A percentile compares a stretch with the other conserved stretches of the same genome.
These are phyloP conservation scores for Olyra latifolia DNA, from an alignment of 176 grass and related monocot species.

Conservation along the genomic window DNA sequence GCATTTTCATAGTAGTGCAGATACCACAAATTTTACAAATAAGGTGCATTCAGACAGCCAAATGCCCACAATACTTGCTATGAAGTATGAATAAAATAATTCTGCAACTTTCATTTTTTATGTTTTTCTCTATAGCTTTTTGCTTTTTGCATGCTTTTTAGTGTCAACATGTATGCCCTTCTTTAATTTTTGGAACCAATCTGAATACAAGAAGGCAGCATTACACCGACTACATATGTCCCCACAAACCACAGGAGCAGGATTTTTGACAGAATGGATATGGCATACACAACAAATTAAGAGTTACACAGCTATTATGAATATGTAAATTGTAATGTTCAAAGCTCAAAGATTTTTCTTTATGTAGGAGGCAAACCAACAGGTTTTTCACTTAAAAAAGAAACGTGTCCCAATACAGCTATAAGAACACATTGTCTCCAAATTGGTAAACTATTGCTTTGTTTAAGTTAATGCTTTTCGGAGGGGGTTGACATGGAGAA, in stretches of 20 bases:
- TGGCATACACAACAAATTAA: not conserved
- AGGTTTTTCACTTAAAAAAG: not conserved
- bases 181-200: slow-evolving; percentile 3
- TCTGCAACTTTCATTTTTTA: not conserved
- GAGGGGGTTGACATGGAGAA: not conserved
- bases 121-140: not conserved
- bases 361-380: not conserved
- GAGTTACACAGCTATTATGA: not conserved
- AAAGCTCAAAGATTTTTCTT: not conserved
- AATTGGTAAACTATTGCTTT: not conserved
- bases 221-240: not conserved
- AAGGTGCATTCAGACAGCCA: not conserved
- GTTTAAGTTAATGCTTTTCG: not conserved
- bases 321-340: not conserved
- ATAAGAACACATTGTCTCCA: not conserved
- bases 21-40: not conserved
- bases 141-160: not conserved
- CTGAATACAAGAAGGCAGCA: not conserved
- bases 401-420: not conserved
- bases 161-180: not conserved
- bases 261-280: not conserved
- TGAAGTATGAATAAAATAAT: not conserved
- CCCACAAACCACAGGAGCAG: not conserved
- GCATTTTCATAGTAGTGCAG: not conserved
- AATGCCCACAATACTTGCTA: not conserved